Conservation (phyloP, 257 asterid genomes). For the Cinchona pubescens region DNA sequence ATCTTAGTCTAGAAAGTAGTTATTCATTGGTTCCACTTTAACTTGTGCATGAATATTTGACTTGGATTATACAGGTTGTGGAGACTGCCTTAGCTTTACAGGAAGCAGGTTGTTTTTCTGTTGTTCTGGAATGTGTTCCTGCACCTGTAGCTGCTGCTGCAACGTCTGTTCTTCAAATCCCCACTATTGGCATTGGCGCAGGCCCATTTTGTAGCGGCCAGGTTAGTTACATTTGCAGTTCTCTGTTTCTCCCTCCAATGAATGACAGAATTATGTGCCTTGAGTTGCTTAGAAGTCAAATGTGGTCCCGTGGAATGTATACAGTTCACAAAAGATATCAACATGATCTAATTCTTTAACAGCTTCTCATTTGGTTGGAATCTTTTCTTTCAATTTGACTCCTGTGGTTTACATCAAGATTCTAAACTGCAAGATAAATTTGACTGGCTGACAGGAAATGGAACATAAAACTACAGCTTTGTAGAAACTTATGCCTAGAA, state of each 20-base stretch:
- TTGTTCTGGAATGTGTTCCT: constrained; percentile 90
- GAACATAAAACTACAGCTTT: background rate
- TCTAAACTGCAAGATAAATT: background rate
- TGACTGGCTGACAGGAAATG: background rate
- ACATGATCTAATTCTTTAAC: no score
- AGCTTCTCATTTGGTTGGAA: no score
- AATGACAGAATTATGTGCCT: background rate
- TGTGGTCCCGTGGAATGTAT: background rate
- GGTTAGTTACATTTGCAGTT: constrained; percentile 35
- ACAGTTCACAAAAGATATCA: no score
- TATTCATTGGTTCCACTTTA: no score
- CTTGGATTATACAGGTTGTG: constrained; percentile 52
- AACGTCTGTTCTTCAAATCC: constrained; percentile 79
- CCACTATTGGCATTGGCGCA: constrained; percentile 94
- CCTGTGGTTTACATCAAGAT: background rate
- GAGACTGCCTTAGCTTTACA: constrained; percentile 84
- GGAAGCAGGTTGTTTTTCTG: constrained; percentile 86
- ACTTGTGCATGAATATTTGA: background rate
- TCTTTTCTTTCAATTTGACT: background rate
- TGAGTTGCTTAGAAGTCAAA: background rate
- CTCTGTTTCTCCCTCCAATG: background rate
- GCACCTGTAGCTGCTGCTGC: constrained; percentile 93
- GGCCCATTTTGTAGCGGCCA: constrained; percentile 95
- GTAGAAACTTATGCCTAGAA: no score
- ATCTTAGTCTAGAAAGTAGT: background rate